Conservation (phyloP, 306 rosid genomes). For the Nissolia schottii region DNA sequence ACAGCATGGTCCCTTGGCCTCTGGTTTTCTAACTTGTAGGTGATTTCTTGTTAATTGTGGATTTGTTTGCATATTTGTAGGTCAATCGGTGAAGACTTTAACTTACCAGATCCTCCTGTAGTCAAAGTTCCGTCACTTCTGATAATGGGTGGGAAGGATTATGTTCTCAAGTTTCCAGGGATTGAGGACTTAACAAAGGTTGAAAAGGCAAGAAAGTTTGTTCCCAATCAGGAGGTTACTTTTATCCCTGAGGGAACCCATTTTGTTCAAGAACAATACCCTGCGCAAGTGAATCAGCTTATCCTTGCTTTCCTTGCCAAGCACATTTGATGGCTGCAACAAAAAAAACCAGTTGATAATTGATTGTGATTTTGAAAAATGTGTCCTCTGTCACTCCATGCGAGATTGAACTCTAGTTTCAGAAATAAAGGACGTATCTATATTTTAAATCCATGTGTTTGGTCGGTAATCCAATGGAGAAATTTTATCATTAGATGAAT, state of each 20-base stretch:
- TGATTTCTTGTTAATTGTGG: conserved; percentile 8
- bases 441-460: too few relatives aligned
- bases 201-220: conserved; percentile 51
- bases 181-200: conserved; percentile 51
- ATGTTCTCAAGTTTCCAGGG: conserved; percentile 55
- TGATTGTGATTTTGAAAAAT: background rate
- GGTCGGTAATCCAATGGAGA: too few relatives aligned
- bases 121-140: conserved; percentile 55
- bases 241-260: conserved; percentile 77
- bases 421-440: too few relatives aligned
- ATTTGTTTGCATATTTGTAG: conserved; percentile 31
- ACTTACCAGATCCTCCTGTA: conserved; percentile 35
- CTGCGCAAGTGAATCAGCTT: conserved; percentile 58
- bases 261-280: conserved; percentile 83
- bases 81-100: conserved; percentile 40
- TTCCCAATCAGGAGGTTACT: conserved; percentile 52
- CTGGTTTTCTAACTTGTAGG: background rate
- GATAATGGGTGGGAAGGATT: conserved; percentile 68
- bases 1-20: background rate
- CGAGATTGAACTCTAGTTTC: too few relatives aligned
- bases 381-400: too few relatives aligned
- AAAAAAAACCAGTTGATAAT: background rate
- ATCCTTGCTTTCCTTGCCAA: conserved; percentile 58
- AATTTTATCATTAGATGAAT: too few relatives aligned
- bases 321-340: conserved; percentile 53